phyloP scores from a whole-genome alignment of 805 yeast species.

The Yamadazyma phyllophila region DNA sequence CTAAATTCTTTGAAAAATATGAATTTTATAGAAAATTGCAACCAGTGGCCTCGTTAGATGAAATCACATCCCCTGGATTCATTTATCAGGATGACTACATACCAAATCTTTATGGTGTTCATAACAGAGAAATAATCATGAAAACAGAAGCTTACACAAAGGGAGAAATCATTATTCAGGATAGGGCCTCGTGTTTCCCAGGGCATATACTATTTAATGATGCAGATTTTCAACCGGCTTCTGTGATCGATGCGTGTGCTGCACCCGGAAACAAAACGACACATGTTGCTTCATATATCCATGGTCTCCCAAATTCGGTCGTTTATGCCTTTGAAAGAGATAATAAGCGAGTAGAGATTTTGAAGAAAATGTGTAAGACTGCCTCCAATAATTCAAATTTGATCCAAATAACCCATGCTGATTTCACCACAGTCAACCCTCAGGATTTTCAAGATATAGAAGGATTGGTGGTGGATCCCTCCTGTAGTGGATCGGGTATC shows the following conservation, averaged over 20 bases:
- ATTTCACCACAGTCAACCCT: constrained; percentile 63
- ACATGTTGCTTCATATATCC: constrained; percentile 71
- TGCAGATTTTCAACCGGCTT: constrained; percentile 52
- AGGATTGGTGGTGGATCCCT: constrained; percentile 90
- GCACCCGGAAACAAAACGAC: constrained; percentile 99
- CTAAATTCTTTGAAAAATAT: constrained; percentile 36
- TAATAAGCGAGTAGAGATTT: constrained; percentile 61
- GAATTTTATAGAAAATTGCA: constrained; percentile 41
- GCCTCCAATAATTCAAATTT: constrained; percentile 48
- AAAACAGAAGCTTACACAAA: constrained; percentile 62
- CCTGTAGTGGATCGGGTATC: constrained; percentile 97
- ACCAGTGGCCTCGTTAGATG: constrained; percentile 42
- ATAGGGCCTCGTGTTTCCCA: constrained; percentile 95
- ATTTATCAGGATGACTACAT: constrained; percentile 73
- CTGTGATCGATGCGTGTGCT: constrained; percentile 88
- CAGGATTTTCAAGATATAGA: constrained; percentile 61
- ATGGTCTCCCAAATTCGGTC: constrained; percentile 22
- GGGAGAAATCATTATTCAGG: constrained; percentile 89
- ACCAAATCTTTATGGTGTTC: constrained; percentile 77
- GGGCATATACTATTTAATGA: constrained; percentile 65
- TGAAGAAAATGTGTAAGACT: constrained; percentile 71
- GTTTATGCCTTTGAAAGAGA: constrained; percentile 90
- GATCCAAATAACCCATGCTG: constrained; percentile 56
- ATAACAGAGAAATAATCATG: constrained; percentile 71
- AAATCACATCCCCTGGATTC: constrained; percentile 42